A percentile compares a stretch with the other conserved stretches of the same genome.
Conservation (phyloP, 192 early-diverging fungal genomes). For the Pilaira anomala region DNA sequence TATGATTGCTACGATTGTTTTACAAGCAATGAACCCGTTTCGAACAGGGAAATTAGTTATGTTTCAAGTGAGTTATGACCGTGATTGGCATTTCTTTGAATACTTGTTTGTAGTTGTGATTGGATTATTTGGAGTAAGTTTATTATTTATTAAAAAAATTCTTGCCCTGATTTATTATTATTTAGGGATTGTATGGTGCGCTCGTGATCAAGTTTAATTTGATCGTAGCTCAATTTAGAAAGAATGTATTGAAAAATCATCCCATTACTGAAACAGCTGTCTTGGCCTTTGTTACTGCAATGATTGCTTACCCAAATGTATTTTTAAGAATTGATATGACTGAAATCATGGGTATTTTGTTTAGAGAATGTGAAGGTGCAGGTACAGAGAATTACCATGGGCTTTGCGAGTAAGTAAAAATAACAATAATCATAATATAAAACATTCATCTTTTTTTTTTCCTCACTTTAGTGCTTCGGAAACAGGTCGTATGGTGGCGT, state of each 20-base stretch:
- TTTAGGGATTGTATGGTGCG: slow-evolving; percentile 72
- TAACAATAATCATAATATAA: too few relatives aligned
- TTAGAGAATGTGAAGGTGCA: slow-evolving; percentile 62
- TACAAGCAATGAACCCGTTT: slow-evolving; percentile 92
- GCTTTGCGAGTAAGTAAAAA: slow-evolving; percentile 56
- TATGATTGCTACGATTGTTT: slow-evolving; percentile 87
- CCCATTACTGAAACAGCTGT: slow-evolving; percentile 66
- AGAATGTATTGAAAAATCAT: slow-evolving; percentile 59
- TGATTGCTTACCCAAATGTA: slow-evolving; percentile 66
- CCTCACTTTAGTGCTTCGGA: slow-evolving; percentile 23
- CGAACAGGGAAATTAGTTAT: slow-evolving; percentile 94
- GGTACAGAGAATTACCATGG: slow-evolving; percentile 59
- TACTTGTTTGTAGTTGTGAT: slow-evolving; percentile 75
- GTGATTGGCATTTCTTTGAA: slow-evolving; percentile 96
- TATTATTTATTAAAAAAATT: not conserved
- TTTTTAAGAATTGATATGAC: slow-evolving; percentile 85
- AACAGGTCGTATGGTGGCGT: slow-evolving; percentile 39
- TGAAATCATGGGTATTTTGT: slow-evolving; percentile 72
- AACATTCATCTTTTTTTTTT: not conserved
- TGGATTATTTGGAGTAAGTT: slow-evolving; percentile 73
- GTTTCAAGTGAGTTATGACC: slow-evolving; percentile 91
- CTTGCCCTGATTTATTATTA: slow-evolving; percentile 1
- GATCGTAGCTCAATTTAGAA: slow-evolving; percentile 67
- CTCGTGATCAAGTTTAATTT: slow-evolving; percentile 73
- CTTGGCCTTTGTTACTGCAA: slow-evolving; percentile 62